Base-by-base conservation (phyloP, 331 rosid species). In the Prunus yedoensis region DNA sequence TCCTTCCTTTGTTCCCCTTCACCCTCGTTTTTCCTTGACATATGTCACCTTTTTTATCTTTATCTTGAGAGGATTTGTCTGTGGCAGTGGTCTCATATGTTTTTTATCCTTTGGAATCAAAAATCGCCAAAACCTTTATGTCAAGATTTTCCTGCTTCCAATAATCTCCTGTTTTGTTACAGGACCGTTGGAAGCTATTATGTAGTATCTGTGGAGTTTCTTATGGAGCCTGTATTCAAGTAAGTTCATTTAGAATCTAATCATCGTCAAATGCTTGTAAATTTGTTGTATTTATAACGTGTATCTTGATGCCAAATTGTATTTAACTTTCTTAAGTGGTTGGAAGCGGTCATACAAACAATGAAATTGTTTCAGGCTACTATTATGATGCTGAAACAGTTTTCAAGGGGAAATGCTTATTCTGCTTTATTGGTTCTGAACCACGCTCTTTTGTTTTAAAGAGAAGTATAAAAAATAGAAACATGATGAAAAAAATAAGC, bases 151-250 rank as follows among this genome's bases (percentile, higher is more conserved):
- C 74, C 41, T 27, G 32, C 59, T 59, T 30, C 18, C 54, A 20
- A 35, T 25, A 63, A 52, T 80, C 66, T 18, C 54, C 70, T 63
- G 54, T 73, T 71, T 77, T 77, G 79, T 83, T 83, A 81, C 89
- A 95, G 99, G 97, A 95, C 71, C 99, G 99, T 77, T 95, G 99
- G 99, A 95, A 92, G 90, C 88, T 95, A 84, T 82, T 92, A 85
- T 92, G 99, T 73, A 89, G 93, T 87, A 95, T 95, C 81, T 95
- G 99, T 32, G 94, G 96, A 60, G 97, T 95, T 73, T 84, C 98
- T 63, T 95, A 95, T 82, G 99, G 99, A 71, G 99, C 99, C 45
- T 95, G 99, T 87, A 95, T 95, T 81, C 99, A 95, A 84, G 99
- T 92, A 88, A 85, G 97, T 78, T 30, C 35, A 79, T 68, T 79